Conservation (phyloP, 352 stramenopile genomes). For the Phytopythium helicoides region DNA sequence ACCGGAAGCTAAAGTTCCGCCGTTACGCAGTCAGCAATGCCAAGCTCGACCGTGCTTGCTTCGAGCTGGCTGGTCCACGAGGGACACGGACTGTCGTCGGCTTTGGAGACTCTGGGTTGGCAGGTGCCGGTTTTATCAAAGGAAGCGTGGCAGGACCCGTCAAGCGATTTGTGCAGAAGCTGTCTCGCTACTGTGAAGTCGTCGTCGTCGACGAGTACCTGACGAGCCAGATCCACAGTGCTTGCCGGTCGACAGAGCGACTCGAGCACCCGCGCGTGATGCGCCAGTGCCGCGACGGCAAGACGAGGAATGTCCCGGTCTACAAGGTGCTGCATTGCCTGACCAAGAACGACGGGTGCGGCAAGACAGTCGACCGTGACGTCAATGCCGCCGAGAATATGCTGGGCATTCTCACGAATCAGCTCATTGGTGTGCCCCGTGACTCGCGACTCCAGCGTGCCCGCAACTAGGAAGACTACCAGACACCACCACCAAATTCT, state of each 20-base stretch:
- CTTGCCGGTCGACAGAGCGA: neutral
- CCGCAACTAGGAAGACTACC: too few relatives aligned
- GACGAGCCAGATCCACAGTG: constrained; percentile 6
- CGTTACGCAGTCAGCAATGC: neutral
- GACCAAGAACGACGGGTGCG: constrained; percentile 5
- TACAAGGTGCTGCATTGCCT: constrained; percentile 12
- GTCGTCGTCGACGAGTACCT: constrained; percentile 6
- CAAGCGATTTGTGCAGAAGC: constrained; percentile 4
- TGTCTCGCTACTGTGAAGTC: constrained; percentile 4
- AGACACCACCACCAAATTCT: too few relatives aligned
- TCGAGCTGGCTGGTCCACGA: neutral
- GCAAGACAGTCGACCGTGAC: neutral
- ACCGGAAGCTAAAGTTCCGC: neutral
- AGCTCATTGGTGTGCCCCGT: neutral
- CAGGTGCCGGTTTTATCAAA: constrained; percentile 2
- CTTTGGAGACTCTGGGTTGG: constrained; percentile 5
- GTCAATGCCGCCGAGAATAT: constrained; percentile 5
- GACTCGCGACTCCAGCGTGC: too few relatives aligned
- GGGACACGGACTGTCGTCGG: constrained; percentile 4
- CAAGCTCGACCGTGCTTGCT: neutral
- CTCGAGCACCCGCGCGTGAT: neutral
- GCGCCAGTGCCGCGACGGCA: neutral
- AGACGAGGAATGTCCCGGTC: too few relatives aligned
- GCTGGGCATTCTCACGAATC: neutral
- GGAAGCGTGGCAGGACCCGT: neutral